phyloP scores from a whole-genome alignment of 2,329 filamentous ascomycete genomes.

The Pseudogymnoascus sp. region DNA sequence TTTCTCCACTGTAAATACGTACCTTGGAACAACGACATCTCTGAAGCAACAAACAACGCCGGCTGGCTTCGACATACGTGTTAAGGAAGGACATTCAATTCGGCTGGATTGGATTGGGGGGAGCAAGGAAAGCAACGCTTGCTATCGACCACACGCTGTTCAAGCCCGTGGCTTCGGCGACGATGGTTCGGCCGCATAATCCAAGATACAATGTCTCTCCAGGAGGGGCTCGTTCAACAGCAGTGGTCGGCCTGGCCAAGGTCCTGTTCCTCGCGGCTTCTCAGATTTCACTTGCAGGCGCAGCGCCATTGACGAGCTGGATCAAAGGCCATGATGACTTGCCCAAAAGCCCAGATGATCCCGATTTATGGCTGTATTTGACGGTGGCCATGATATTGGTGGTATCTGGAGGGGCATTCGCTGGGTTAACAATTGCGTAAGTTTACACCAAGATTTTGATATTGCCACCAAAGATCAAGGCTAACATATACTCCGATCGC shows the following conservation, averaged over 20 bases:
- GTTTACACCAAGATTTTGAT: slow-evolving; percentile 25
- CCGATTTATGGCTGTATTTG: slow-evolving; percentile 73
- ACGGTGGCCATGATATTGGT: slow-evolving; percentile 53
- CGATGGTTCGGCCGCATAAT: background rate
- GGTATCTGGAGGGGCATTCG: slow-evolving; percentile 79
- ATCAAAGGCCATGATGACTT: slow-evolving; percentile 37
- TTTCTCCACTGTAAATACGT: slow-evolving; percentile 7
- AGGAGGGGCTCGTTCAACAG: slow-evolving; percentile 35
- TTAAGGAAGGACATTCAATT: background rate
- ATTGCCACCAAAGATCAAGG: background rate
- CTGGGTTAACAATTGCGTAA: slow-evolving; percentile 78
- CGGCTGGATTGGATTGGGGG: background rate
- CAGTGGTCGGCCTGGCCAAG: slow-evolving; percentile 44
- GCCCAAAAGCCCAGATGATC: slow-evolving; percentile 48
- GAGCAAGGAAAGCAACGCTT: background rate
- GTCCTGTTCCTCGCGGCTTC: slow-evolving; percentile 43
- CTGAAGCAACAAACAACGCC: background rate
- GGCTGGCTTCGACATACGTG: background rate
- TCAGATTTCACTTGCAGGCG: slow-evolving; percentile 27
- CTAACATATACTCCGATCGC: background rate
- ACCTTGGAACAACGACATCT: background rate
- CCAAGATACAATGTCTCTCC: slow-evolving; percentile 1
- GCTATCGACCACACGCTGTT: background rate
- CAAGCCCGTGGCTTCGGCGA: background rate
- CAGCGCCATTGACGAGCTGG: slow-evolving; percentile 29